These are phyloP conservation scores for Barnettozyma vustinii DNA, from an alignment of 805 yeast genomes.

Conservation along the genomic window DNA sequence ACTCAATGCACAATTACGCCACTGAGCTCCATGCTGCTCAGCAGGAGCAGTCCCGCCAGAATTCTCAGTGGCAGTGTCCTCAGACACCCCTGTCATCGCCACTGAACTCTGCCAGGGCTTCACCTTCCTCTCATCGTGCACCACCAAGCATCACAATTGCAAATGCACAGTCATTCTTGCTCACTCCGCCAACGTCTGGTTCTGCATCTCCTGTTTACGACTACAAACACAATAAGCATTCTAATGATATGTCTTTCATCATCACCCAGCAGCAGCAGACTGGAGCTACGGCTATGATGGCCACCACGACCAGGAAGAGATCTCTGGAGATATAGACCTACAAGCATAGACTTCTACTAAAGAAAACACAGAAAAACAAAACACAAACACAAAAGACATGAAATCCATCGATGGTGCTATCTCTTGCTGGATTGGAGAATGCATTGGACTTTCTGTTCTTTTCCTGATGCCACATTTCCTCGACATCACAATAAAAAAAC, in stretches of 20 bases:
- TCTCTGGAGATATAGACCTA: slow-evolving; percentile 2
- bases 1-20: slow-evolving; percentile 18
- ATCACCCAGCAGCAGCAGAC: neutral
- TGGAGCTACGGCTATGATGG: neutral
- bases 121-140: slow-evolving; percentile 9
- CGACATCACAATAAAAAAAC: no score
- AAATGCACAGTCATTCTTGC: neutral
- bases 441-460: neutral
- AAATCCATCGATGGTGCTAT: neutral
- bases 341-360: neutral
- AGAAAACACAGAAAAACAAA: neutral
- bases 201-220: slow-evolving; percentile 13
- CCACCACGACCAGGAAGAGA: neutral
- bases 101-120: slow-evolving; percentile 5
- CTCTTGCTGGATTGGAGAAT: slow-evolving; percentile 2
- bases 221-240: neutral
- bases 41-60: neutral
- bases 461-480: neutral
- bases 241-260: neutral
- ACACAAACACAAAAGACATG: neutral
- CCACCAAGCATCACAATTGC: neutral
- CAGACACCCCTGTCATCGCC: slow-evolving; percentile 19
- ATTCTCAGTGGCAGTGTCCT: slow-evolving; percentile 9
- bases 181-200: slow-evolving; percentile 13
- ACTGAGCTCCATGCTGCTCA: slow-evolving; percentile 19